Percentiles rank a stretch among this genome's conserved stretches.
phyloP scores from a whole-genome alignment of 345 rosid species.

The Schrenkiella parvula region DNA sequence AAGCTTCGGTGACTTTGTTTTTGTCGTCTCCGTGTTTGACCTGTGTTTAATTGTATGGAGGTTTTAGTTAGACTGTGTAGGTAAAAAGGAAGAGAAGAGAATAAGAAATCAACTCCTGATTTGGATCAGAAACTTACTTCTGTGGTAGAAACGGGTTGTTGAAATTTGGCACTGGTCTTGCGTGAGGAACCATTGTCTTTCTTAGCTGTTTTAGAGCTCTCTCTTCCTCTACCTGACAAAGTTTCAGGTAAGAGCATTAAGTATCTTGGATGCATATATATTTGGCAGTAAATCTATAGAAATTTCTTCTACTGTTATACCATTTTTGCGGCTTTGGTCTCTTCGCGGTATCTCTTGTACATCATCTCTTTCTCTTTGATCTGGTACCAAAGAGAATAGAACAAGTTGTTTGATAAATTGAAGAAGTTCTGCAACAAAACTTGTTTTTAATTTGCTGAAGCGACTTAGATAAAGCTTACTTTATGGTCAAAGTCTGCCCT shows the following conservation, averaged over 20 bases:
- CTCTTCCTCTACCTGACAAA: neutral
- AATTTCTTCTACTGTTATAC: neutral
- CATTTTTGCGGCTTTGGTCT: neutral
- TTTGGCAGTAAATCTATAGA: neutral
- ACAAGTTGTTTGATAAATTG: neutral
- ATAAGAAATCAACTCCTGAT: neutral
- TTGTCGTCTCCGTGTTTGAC: slow-evolving; percentile 42
- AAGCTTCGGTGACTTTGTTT: slow-evolving; percentile 61
- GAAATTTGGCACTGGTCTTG: slow-evolving; percentile 72
- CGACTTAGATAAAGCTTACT: neutral
- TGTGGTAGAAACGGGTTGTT: slow-evolving; percentile 68
- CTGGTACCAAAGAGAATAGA: slow-evolving; percentile 30
- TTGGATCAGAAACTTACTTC: neutral
- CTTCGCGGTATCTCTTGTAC: slow-evolving; percentile 48
- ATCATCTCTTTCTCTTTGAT: slow-evolving; percentile 72
- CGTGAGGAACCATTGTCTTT: slow-evolving; percentile 73
- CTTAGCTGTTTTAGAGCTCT: slow-evolving; percentile 54
- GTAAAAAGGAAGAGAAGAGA: neutral
- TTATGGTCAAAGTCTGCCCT: neutral
- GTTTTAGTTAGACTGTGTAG: neutral
- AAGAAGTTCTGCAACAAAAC: neutral
- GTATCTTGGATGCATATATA: neutral
- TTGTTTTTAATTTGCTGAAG: neutral
- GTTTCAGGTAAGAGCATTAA: neutral
- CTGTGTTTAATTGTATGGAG: neutral